Evolutionary conservation across 768 basidiomycete genomes (phyloP).

Genomic region (Russula compacta): DNA sequence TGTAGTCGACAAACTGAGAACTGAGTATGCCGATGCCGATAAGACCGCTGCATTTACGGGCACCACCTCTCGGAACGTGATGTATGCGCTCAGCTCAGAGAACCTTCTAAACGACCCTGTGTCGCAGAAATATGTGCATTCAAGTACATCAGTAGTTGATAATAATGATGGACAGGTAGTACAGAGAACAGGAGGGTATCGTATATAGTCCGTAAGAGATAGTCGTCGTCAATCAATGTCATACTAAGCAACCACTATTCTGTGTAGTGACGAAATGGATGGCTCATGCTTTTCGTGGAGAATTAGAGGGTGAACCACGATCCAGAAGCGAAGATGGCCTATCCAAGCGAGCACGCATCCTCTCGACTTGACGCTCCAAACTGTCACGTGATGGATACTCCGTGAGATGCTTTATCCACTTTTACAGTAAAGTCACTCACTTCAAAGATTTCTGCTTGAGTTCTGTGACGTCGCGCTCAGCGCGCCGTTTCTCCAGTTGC

Average conservation of each 20-base stretch:
- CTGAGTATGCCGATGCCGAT: too few relatives aligned
- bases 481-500: conserved; percentile 62
- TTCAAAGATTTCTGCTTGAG: conserved; percentile 60
- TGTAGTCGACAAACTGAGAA: too few relatives aligned
- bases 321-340: conserved; percentile 37
- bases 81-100: too few relatives aligned
- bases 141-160: not conserved
- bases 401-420: not conserved
- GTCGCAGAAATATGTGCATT: too few relatives aligned
- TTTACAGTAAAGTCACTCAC: conserved; percentile 32
- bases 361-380: conserved; percentile 58
- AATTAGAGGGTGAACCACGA: conserved; percentile 28
- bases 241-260: not conserved
- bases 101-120: too few relatives aligned
- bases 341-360: conserved; percentile 54
- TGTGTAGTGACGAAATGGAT: not conserved
- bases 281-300: conserved; percentile 27
- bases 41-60: too few relatives aligned
- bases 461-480: conserved; percentile 68
- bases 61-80: not conserved
- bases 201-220: conserved; percentile 6
- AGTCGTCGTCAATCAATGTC: not conserved
- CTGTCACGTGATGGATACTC: not conserved
- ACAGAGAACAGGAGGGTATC: conserved; percentile 4
- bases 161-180: not conserved